A percentile compares a stretch with the other conserved stretches of the same genome.
Conservation (phyloP, 768 basidiomycete species). For the Calocybe cyanea region DNA sequence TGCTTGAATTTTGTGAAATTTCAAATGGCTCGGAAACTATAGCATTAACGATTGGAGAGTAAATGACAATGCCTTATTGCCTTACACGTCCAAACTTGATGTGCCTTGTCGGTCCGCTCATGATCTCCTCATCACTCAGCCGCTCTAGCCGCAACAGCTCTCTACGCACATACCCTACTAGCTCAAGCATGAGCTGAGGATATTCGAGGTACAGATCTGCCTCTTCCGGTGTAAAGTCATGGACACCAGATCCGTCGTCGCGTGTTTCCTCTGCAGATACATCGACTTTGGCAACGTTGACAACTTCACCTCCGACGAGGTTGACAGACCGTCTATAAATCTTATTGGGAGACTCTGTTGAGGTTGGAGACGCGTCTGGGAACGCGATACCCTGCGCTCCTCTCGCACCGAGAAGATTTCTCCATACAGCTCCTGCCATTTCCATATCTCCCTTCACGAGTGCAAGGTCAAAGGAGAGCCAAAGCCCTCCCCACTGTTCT, state of each 20-base stretch:
- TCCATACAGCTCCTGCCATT: constrained; percentile 85
- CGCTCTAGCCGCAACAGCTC: constrained; percentile 69
- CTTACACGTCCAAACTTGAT: constrained; percentile 37
- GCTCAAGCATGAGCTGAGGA: constrained; percentile 67
- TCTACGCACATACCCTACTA: constrained; percentile 66
- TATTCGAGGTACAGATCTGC: constrained; percentile 69
- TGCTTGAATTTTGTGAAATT: too few relatives aligned
- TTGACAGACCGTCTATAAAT: constrained; percentile 63
- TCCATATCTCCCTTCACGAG: constrained; percentile 75
- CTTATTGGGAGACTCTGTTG: constrained; percentile 12
- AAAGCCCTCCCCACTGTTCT: constrained; percentile 87
- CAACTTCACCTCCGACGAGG: constrained; percentile 62
- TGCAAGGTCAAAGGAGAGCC: constrained; percentile 74
- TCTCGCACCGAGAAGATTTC: constrained; percentile 83
- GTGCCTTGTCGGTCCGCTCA: constrained; percentile 31
- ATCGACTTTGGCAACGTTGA: constrained; percentile 55
- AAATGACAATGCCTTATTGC: constrained; percentile 4
- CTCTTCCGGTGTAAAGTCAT: constrained; percentile 60
- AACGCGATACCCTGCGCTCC: constrained; percentile 70
- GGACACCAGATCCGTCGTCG: constrained; percentile 70
- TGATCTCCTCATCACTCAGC: constrained; percentile 40
- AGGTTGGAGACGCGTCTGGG: constrained; percentile 19
- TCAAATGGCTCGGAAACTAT: too few relatives aligned
- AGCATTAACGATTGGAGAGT: too few relatives aligned
- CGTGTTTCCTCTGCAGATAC: constrained; percentile 53